Base-by-base conservation (phyloP, 129 eudicot genomes). In the Centella asiatica region DNA sequence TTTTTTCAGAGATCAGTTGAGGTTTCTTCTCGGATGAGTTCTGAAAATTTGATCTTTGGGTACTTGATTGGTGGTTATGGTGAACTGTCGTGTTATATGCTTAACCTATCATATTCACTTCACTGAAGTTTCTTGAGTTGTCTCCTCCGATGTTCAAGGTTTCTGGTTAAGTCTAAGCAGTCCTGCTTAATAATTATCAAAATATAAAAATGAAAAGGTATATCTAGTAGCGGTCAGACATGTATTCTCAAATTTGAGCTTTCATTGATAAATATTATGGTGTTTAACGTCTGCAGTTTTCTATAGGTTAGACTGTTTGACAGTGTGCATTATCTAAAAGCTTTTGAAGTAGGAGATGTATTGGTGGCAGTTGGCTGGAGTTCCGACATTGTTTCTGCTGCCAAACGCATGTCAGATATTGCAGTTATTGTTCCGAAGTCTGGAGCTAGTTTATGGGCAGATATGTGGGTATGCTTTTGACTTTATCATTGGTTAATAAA, bases 281-380 rank as follows among this genome's bases (percentile, higher is more conserved):
- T 57, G 44, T 46, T 47, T 11, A 49, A 37, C 31, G 14, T 31
- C 48, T 6, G 34, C 23, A 23, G 65, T 25, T 74, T 70, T 53
- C 2, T 84, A 65, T 70, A 87, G 95, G 99, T 92, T 45, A 88
- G 84, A 49, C 61, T 92, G 54, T 92, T 92, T 68, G 99, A 92
- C 75, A 87, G 86, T 71, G 75, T 60, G 56, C 74, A 84, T 55
- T 92, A 92, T 82, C 76, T 92, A 42, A 87, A 87, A 80, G 96
- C 99, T 34, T 92, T 92, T 66, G 75, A 65, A 33, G 80, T 83
- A 18, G 92, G 92, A 48, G 96, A 92, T 62, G 82, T 78, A 40
- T 92, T 96, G 96, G 96, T 92, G 57, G 94, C 96, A 37, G 95
- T 92, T 80, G 99, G 99, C 4, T 92, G 99, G 99, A 87, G 96